A percentile compares a stretch with the other conserved stretches of the same genome.
phyloP scores from a whole-genome alignment of 257 asterid species.

The Nicotiana benthamiana region DNA sequence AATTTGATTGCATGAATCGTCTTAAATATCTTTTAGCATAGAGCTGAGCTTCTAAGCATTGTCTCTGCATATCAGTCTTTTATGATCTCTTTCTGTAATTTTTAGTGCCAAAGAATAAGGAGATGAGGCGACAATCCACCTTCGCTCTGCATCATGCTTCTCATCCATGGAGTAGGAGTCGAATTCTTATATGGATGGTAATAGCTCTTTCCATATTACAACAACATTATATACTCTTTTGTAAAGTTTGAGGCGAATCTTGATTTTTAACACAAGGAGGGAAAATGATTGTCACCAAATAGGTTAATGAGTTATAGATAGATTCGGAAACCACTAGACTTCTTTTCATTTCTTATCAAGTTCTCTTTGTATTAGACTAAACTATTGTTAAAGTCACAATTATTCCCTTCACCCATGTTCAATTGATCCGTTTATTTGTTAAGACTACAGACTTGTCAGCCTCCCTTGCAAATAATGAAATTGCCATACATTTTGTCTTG shows the following conservation, averaged over 20 bases:
- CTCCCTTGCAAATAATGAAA: neutral
- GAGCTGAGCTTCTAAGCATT: neutral
- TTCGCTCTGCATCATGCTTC: constrained; percentile 83
- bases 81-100: neutral
- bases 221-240: neutral
- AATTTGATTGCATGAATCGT: neutral
- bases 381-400: neutral
- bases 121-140: constrained; percentile 83
- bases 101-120: constrained; percentile 36
- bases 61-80: neutral
- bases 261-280: neutral
- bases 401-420: neutral
- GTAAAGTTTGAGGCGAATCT: neutral
- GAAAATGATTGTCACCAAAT: neutral
- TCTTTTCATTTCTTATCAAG: neutral
- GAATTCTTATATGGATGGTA: constrained; percentile 89
- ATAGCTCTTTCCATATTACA: neutral
- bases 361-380: neutral
- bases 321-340: neutral
- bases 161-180: constrained; percentile 88
- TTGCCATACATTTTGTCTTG: neutral
- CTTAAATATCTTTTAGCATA: neutral
- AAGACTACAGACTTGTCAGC: no score
- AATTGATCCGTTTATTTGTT: neutral
- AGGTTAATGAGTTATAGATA: neutral